phyloP scores from a whole-genome alignment of 192 early-diverging fungal genomes.

The Mortierella hygrophila region DNA sequence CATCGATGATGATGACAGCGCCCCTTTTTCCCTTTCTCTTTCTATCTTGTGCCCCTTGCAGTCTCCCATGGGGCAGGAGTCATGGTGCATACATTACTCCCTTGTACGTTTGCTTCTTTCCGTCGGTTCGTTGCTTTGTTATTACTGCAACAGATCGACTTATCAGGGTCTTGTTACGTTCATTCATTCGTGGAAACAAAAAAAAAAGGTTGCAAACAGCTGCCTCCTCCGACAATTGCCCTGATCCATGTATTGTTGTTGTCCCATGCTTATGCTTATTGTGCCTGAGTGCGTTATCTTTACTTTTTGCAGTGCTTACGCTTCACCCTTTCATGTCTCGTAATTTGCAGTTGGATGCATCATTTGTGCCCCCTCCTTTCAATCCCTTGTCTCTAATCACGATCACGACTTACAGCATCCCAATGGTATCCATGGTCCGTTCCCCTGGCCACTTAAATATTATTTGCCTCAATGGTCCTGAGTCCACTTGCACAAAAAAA shows the following conservation, averaged over 20 bases:
- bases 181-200: not conserved
- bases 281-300: conserved; percentile 2
- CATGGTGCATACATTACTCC: not conserved
- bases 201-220: not conserved
- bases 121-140: not conserved
- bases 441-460: not conserved
- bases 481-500: conserved; percentile 2
- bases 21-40: not conserved
- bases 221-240: not conserved
- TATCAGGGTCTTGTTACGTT: not conserved
- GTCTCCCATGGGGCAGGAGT: conserved; percentile 2
- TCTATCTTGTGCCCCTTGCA: not conserved
- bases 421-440: conserved; percentile 5
- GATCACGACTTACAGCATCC: not conserved
- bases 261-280: not conserved
- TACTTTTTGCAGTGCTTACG: not conserved
- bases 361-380: not conserved
- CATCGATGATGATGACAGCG: not conserved
- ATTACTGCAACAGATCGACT: not conserved
- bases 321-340: not conserved
- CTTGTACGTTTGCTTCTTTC: not conserved
- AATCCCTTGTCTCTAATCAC: not conserved
- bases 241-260: not conserved
- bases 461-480: conserved; percentile 5
- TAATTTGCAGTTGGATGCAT: not conserved